Percentiles rank a stretch among this genome's conserved stretches.
These are phyloP conservation scores for Metschnikowia picachoensis DNA, from an alignment of 805 yeast species.

Conservation along the genomic window DNA sequence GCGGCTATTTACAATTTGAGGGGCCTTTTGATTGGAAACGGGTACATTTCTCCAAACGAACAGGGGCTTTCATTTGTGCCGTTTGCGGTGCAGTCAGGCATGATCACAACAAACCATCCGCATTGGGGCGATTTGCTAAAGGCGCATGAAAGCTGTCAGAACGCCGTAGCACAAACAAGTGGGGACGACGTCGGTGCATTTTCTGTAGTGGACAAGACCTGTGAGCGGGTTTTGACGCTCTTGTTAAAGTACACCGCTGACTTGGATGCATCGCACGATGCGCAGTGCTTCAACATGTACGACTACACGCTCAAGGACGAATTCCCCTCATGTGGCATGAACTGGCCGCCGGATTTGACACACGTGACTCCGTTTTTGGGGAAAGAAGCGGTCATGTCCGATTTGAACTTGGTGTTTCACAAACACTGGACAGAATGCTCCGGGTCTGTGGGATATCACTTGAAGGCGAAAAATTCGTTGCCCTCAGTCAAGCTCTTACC, in stretches of 20 bases:
- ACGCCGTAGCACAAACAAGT: slow-evolving; percentile 33
- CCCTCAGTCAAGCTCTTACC: slow-evolving; percentile 73
- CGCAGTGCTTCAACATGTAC: slow-evolving; percentile 77
- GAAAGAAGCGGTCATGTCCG: slow-evolving; percentile 40
- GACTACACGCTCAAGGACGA: slow-evolving; percentile 68
- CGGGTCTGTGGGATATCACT: slow-evolving; percentile 47
- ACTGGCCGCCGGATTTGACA: slow-evolving; percentile 76
- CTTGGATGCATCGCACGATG: slow-evolving; percentile 24
- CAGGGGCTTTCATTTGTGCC: slow-evolving; percentile 83
- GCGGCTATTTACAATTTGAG: slow-evolving; percentile 41
- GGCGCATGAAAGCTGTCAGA: slow-evolving; percentile 60
- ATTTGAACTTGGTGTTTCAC: slow-evolving; percentile 45
- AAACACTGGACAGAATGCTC: slow-evolving; percentile 78
- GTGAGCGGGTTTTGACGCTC: slow-evolving; percentile 46
- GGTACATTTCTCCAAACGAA: slow-evolving; percentile 86
- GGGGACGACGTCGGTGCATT: slow-evolving; percentile 9
- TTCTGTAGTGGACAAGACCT: slow-evolving; percentile 18
- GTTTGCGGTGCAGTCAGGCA: slow-evolving; percentile 54
- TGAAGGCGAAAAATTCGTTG: slow-evolving; percentile 48
- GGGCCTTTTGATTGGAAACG: slow-evolving; percentile 83
- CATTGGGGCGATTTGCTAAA: slow-evolving; percentile 39
- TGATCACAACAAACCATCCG: slow-evolving; percentile 44
- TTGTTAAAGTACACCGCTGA: slow-evolving; percentile 34
- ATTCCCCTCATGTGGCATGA: slow-evolving; percentile 84
- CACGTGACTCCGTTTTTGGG: slow-evolving; percentile 50